Evolutionary conservation across 2,329 filamentous ascomycete genomes (phyloP).

Genomic region (Fusarium sp.): DNA sequence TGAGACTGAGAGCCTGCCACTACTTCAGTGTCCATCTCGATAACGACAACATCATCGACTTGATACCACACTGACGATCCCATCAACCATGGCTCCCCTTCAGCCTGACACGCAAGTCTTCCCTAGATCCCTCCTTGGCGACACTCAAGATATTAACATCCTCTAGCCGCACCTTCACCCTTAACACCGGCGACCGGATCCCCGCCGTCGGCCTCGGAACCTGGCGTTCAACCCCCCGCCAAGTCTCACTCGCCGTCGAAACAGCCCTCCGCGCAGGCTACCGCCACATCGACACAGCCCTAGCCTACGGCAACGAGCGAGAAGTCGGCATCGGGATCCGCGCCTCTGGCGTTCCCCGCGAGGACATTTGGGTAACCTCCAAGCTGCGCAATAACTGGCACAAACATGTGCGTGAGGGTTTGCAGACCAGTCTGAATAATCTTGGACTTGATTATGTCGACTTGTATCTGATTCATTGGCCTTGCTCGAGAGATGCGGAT

Average conservation of each 20-base stretch:
- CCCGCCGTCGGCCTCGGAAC: conserved; percentile 82
- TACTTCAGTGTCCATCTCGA: neutral
- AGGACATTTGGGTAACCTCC: conserved; percentile 79
- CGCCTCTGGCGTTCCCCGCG: conserved; percentile 72
- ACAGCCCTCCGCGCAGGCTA: conserved; percentile 76
- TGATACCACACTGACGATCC: neutral
- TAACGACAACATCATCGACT: neutral
- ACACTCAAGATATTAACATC: neutral
- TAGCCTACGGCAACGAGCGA: conserved; percentile 81
- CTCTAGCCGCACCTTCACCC: conserved; percentile 65
- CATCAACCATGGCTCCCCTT: conserved; percentile 19
- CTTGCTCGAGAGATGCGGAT: conserved; percentile 70
- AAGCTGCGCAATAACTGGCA: conserved; percentile 88
- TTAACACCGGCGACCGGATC: conserved; percentile 83
- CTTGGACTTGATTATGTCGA: conserved; percentile 76
- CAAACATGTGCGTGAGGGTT: conserved; percentile 73
- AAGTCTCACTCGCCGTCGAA: conserved; percentile 79
- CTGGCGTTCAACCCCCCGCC: conserved; percentile 79
- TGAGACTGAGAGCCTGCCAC: neutral
- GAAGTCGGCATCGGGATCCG: conserved; percentile 76
- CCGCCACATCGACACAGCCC: conserved; percentile 81
- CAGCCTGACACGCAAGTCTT: conserved; percentile 22
- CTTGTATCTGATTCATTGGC: conserved; percentile 81
- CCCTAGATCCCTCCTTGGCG: neutral
- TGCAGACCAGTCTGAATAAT: conserved; percentile 70